Evolutionary conservation across 306 rosid genomes (phyloP).

Genomic region (Acacia crassicarpa): DNA sequence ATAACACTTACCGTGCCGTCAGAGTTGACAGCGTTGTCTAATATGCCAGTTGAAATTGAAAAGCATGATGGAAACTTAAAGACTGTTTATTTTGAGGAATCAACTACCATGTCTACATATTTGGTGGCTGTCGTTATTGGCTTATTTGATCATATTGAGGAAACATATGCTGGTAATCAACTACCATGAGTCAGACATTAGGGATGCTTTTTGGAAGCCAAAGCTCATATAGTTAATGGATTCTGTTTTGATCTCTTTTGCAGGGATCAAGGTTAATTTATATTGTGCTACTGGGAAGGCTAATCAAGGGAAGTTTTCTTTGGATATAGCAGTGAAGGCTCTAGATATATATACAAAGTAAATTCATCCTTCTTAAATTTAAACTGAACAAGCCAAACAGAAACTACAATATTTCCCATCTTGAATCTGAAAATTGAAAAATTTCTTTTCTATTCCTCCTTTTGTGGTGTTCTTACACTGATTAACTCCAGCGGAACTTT

Average conservation of each 20-base stretch:
- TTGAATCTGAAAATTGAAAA: background rate
- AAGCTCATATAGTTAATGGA: background rate
- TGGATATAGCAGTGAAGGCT: slow-evolving; percentile 53
- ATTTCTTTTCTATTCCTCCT: background rate
- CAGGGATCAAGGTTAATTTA: slow-evolving; percentile 56
- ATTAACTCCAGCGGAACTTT: background rate
- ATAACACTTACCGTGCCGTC: slow-evolving; percentile 52
- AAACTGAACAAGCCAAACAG: background rate
- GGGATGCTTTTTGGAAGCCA: background rate
- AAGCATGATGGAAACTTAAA: slow-evolving; percentile 46
- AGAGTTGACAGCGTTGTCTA: slow-evolving; percentile 63
- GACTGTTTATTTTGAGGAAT: slow-evolving; percentile 55
- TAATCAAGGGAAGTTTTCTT: slow-evolving; percentile 53
- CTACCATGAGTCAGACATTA: background rate
- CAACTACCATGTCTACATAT: slow-evolving; percentile 72
- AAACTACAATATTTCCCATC: background rate
- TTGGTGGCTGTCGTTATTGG: slow-evolving; percentile 66
- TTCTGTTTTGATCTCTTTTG: slow-evolving; percentile 12
- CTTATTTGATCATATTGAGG: slow-evolving; percentile 55
- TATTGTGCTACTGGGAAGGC: slow-evolving; percentile 60
- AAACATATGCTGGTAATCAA: slow-evolving; percentile 47
- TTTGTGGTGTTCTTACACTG: background rate
- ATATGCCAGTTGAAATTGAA: slow-evolving; percentile 59
- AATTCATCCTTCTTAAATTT: slow-evolving; percentile 2
- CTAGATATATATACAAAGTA: slow-evolving; percentile 52